A percentile compares a stretch with the other conserved stretches of the same genome.
These are phyloP conservation scores for Chaetomium sp. DNA, from an alignment of 2,329 filamentous ascomycete genomes.

Conservation along the genomic window DNA sequence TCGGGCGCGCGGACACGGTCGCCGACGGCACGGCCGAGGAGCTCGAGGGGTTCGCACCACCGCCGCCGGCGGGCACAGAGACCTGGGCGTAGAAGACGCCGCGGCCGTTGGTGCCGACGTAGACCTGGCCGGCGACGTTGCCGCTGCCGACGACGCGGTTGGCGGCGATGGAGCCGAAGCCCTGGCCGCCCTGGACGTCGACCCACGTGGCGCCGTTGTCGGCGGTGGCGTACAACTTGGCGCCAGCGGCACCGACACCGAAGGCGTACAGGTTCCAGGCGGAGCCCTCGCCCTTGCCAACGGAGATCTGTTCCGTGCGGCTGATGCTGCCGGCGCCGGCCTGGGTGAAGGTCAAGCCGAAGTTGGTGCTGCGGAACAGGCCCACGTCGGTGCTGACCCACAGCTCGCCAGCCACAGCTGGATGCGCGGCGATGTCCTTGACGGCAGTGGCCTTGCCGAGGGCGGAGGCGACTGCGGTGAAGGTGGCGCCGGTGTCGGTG, in stretches of 20 bases:
- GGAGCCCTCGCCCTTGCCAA: slow-evolving; percentile 46
- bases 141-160: slow-evolving; percentile 48
- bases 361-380: slow-evolving; percentile 57
- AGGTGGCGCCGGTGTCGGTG: slow-evolving; percentile 50
- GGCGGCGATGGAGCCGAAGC: slow-evolving; percentile 49
- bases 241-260: slow-evolving; percentile 47
- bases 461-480: slow-evolving; percentile 43
- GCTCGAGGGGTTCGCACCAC: slow-evolving; percentile 1
- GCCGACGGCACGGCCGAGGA: slow-evolving; percentile 4
- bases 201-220: slow-evolving; percentile 49
- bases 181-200: slow-evolving; percentile 51
- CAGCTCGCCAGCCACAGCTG: slow-evolving; percentile 61
- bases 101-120: slow-evolving; percentile 54
- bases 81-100: slow-evolving; percentile 46
- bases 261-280: slow-evolving; percentile 53
- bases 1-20: neutral
- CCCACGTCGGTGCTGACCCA: slow-evolving; percentile 59
- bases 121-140: slow-evolving; percentile 50
- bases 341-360: slow-evolving; percentile 50
- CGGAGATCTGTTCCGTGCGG: slow-evolving; percentile 47
- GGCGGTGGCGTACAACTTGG: slow-evolving; percentile 49
- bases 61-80: slow-evolving; percentile 23
- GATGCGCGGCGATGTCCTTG: slow-evolving; percentile 59
- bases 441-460: slow-evolving; percentile 47
- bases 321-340: slow-evolving; percentile 43